Percentiles rank a stretch among this genome's conserved stretches.
Conservation (phyloP, 257 asterid genomes). For the Agastache rugosa region DNA sequence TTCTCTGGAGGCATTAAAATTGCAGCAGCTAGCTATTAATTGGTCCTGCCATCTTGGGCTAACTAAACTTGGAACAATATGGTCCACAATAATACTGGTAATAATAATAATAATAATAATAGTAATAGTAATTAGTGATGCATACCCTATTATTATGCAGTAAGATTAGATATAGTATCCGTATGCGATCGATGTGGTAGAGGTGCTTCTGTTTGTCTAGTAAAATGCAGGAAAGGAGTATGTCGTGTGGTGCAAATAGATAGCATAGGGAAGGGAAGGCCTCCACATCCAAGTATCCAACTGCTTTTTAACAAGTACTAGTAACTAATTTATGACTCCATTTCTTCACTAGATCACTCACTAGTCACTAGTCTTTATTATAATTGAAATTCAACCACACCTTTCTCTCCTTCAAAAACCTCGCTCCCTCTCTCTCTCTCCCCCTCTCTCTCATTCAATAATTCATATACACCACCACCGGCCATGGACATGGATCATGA, state of each 20-base stretch:
- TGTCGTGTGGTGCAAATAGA: not conserved
- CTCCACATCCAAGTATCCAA: too few species aligned
- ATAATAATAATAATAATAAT: too few species aligned
- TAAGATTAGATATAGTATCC: too few species aligned
- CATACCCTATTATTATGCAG: too few species aligned
- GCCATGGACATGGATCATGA: slow-evolving; percentile 43
- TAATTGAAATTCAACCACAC: not conserved
- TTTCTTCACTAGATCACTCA: not conserved
- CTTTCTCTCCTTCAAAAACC: not conserved
- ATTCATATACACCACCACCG: not conserved
- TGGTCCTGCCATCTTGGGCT: not conserved
- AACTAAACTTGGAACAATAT: not conserved
- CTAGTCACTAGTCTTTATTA: not conserved
- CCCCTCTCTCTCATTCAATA: not conserved
- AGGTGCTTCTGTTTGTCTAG: too few species aligned
- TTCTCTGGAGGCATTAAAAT: slow-evolving; percentile 6
- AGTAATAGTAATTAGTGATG: too few species aligned
- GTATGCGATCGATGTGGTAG: too few species aligned
- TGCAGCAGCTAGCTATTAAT: not conserved
- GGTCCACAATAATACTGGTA: not conserved
- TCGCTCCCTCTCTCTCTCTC: not conserved
- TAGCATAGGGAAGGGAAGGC: too few species aligned
- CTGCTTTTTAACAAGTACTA: not conserved
- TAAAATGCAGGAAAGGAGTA: not conserved
- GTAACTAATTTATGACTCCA: not conserved